Base-by-base conservation (phyloP, 768 basidiomycete genomes). In the Ephemerocybe angulata region DNA sequence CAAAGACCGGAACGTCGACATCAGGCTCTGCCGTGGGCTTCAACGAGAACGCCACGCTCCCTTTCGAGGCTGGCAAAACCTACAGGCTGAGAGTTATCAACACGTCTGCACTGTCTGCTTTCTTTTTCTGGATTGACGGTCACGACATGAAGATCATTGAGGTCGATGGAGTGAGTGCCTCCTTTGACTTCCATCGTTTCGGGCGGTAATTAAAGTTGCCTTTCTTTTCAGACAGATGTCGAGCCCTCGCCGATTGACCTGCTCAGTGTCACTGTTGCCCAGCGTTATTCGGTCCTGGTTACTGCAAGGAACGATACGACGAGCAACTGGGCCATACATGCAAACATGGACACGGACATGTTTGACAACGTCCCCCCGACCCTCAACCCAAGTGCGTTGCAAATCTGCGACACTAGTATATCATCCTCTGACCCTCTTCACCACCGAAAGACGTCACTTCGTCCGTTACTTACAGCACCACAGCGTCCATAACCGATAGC, bases 241-340 rank as follows among this genome's bases (percentile, higher is more conserved):
- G 79, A 89, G 64, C 85, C 86, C 58, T 87, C 73, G 37, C 79
- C 85, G 0, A 85, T 86, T 58, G 88, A 91, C 65, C 68, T 88
- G 33, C 63, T 98, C 48, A 79, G 83, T 40, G 54, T 98, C 54
- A 78, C 91, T 13, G 93, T 88, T 28, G 94, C 94, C 0, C 96
- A 98, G 69, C 85, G 96, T 19, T 97, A 96, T 70, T 95, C 94
- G 0, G 76, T 99, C 37, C 84, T 98, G 29, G 91, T 99, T 50
- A 87, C 87, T 11, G 95, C 96, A 10, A 83, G 88, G 46, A 95
- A 95, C 69, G 90, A 93, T 59, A 88, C 87, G 0, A 72, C 80
- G 2, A 74, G 81, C 21, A 97, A 99, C 75, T 98, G 86, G 86
- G 84, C 82, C 49, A 84, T 99, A 55, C 90, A 93, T 64, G 88